Conservation (phyloP, 2,329 filamentous ascomycete species). For the Phyllosticta ampelicida region DNA sequence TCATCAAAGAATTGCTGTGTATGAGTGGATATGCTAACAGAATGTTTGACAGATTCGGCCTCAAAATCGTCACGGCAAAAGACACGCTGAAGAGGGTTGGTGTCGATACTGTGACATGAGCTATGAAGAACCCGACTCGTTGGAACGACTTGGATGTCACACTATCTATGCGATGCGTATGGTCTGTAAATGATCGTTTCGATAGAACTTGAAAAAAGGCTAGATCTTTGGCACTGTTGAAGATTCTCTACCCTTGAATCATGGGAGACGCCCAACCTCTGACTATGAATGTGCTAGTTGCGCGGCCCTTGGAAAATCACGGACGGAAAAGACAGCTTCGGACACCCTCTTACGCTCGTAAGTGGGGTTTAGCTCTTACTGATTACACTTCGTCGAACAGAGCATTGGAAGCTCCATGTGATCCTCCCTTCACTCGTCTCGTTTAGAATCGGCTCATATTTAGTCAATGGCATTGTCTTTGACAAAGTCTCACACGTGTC, state of each 20-base stretch:
- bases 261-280: no score
- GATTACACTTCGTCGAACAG: no score
- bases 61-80: slow-evolving; percentile 60
- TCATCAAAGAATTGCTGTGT: not conserved
- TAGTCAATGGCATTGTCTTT: not conserved
- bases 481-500: not conserved
- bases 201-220: not conserved
- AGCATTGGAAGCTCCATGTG: no score
- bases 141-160: not conserved
- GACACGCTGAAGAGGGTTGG: slow-evolving; percentile 45
- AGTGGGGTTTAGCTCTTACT: no score
- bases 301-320: no score
- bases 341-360: no score
- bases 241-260: no score
- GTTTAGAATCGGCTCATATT: not conserved
- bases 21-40: slow-evolving; percentile 9
- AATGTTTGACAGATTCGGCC: slow-evolving; percentile 41
- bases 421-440: no score
- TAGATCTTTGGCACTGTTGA: not conserved
- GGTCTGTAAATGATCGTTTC: not conserved
- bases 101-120: slow-evolving; percentile 11
- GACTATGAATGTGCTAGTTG: no score
- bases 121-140: not conserved
- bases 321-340: no score
- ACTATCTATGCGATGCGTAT: not conserved